Evolutionary conservation across 1,284 basidiomycete species (phyloP), one percentile per base, ranked within the genome.

Genomic region (Trichosporon inkin): DNA sequence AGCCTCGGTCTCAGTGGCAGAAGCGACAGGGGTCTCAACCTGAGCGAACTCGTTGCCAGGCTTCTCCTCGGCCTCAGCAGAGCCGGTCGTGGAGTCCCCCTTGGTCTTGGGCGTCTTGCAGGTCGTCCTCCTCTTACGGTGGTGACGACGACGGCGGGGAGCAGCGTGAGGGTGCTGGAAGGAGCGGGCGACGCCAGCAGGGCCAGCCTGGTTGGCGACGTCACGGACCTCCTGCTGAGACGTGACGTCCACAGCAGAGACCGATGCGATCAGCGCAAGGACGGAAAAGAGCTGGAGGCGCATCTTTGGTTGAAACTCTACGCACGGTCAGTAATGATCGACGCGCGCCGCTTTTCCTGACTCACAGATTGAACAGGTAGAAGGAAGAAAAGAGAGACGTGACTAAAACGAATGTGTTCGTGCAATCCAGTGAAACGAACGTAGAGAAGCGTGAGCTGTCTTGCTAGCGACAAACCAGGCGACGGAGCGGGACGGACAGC

Each of bases 401-500:
- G 40, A 56, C 14, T 16, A 32, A 22, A 56, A 56, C 8, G 55
- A 56, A 36, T 56, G 55, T 56, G 55, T 56, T 56, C 55, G 55
- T 56, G 17, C 55, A 56, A 56, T 49, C 44, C 44, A 49, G 44
- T 34, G 40, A 32, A 56, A 56, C 55, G 32, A 37, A 36, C 32
- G 40, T 56, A 34, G 22, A 41, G 54, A 38, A n/a, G n/a, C 11
- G 52, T 17, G 36, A 24, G 24, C 24, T 49, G 44, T 24, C 44
- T 49, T 49, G 44, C 44, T 28, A 49, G 44, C 44, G 28, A 49
- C 22, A 24, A 10, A 49, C 24, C 24, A 24, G 28, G 44, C 24
- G 44, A 49, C 44, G 44, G 44, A 10, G 28, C 10, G 44, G 36
- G 36, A 32, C 28, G 28, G 28, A 32, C 28, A 8, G 28, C 4